Conservation (phyloP, 2,329 filamentous ascomycete genomes). For the Ceratocystis albifundus region DNA sequence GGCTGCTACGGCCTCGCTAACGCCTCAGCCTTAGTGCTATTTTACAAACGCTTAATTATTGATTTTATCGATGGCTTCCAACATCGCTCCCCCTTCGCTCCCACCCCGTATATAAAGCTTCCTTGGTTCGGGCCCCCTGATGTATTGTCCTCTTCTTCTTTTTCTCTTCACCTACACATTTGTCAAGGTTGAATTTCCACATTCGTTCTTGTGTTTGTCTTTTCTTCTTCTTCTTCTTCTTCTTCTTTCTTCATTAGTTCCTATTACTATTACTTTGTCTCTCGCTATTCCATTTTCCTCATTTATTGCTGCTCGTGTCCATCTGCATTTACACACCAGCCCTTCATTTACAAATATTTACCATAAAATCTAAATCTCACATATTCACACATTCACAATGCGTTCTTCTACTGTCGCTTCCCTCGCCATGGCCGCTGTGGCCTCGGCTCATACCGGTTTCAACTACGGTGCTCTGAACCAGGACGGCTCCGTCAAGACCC, state of each 20-base stretch:
- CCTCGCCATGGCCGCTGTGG: constrained; percentile 18
- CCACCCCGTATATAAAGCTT: constrained; percentile 8
- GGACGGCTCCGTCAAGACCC: constrained; percentile 47
- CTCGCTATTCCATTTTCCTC: constrained; percentile 14
- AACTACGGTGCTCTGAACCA: constrained; percentile 58
- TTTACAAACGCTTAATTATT: background rate
- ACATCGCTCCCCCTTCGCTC: background rate
- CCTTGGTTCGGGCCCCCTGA: background rate
- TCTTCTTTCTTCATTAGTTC: constrained; percentile 14
- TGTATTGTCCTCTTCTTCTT: background rate
- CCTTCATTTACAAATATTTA: constrained; percentile 17
- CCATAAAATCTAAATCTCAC: background rate
- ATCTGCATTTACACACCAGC: background rate
- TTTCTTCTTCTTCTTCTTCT: background rate
- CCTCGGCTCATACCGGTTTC: constrained; percentile 49
- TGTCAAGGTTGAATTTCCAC: constrained; percentile 11
- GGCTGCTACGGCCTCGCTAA: constrained; percentile 10
- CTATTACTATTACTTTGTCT: constrained; percentile 9
- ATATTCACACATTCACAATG: constrained; percentile 20
- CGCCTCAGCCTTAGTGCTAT: background rate
- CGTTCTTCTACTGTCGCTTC: constrained; percentile 20
- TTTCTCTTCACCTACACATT: constrained; percentile 6
- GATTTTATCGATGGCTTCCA: background rate
- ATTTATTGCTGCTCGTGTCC: constrained; percentile 1
- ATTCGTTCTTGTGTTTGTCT: constrained; percentile 14